Base-by-base conservation (phyloP, 352 stramenopile genomes). In the Globisporangium yorkense region DNA sequence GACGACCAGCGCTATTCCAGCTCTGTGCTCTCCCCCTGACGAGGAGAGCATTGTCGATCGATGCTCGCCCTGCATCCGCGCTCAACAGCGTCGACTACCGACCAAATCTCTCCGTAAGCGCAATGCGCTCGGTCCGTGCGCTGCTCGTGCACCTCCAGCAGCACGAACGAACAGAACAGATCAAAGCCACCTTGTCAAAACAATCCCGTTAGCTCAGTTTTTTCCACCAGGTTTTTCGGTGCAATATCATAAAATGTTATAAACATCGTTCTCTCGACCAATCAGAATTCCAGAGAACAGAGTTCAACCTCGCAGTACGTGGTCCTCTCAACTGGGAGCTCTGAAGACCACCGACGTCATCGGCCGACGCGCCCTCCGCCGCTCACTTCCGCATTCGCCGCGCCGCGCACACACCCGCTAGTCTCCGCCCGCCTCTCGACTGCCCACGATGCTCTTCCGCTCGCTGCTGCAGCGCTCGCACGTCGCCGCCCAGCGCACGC, bases 371-470 rank as follows among this genome's bases (percentile, higher is more conserved):
- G 35, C 35, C 9, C 8, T 41, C 35, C 35, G 35, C 35, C 12
- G 35, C 35, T 29, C 56, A 62, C 50, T 62, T 46, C 27, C 48
- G 37, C 39, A 51, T 62, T 56, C n/a, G 56, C 40, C 10, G 44
- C 54, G 33, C 24, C 20, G 1, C 44, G 16, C 43, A 20, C 37
- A 18, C 37, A 18, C 37, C 2, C 37, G 3, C 10, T 13, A 16
- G 37, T 18, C 37, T 41, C 10, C 10, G 35, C 35, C 35, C 10
- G 35, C 35, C 43, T 21, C 44, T 50, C 24, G 35, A 9, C 13
- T 35, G 7, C 18, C 10, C 10, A 10, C 27, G 2, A 62, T 62
- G 56, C 51, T 54, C 45, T 64, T 59, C 31, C 51, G 51, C 51
- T 54, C 37, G 41, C 56, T 54, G 10, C 29, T 59, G 13, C 51